phyloP scores from a whole-genome alignment of 345 rosid genomes.

The Arabis alpina region DNA sequence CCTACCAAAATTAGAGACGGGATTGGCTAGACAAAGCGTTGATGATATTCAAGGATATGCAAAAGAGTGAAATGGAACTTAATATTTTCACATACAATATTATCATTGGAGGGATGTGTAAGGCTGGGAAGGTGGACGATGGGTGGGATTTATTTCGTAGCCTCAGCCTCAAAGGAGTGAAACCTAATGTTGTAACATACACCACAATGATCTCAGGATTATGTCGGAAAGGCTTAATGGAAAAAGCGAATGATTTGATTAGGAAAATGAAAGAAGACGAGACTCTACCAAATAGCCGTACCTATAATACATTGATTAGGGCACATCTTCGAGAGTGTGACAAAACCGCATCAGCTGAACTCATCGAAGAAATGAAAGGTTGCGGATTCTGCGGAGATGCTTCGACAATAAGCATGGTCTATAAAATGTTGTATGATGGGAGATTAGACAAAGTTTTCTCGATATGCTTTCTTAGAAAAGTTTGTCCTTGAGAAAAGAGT shows the following conservation, averaged over 20 bases:
- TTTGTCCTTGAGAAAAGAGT: neutral
- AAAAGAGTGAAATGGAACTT: slow-evolving; percentile 3
- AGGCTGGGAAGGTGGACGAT: neutral
- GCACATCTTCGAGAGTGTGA: slow-evolving; percentile 4
- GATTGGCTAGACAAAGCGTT: neutral
- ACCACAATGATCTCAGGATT: slow-evolving; percentile 32
- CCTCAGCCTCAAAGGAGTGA: neutral
- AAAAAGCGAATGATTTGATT: slow-evolving; percentile 27
- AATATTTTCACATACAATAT: neutral
- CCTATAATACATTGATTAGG: neutral
- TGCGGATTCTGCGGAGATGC: neutral
- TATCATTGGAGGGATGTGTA: slow-evolving; percentile 13
- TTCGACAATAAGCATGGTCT: neutral
- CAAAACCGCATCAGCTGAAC: neutral
- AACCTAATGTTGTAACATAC: slow-evolving; percentile 33
- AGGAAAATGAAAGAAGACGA: slow-evolving; percentile 33
- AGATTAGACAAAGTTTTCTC: slow-evolving; percentile 1
- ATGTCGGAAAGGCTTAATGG: neutral
- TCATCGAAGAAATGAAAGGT: slow-evolving; percentile 2
- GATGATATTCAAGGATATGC: neutral
- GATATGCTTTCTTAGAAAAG: neutral
- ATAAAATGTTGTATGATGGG: neutral
- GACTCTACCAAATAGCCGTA: neutral
- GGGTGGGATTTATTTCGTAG: neutral
- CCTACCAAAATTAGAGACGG: no score